Evolutionary conservation across 345 rosid genomes (phyloP).

Genomic region (Anacardium occidentale): DNA sequence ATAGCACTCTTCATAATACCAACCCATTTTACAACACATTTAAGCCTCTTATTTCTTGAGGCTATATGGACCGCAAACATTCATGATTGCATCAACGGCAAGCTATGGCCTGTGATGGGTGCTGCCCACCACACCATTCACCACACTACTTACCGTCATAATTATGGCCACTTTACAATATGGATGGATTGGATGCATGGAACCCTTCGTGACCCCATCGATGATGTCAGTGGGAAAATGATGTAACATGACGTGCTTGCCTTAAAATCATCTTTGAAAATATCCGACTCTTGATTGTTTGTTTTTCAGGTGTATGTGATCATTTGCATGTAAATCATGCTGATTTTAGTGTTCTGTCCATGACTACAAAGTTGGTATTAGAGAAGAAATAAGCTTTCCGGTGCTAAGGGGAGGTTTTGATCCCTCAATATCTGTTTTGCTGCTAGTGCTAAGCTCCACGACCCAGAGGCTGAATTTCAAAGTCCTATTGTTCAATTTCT

Average conservation of each 20-base stretch:
- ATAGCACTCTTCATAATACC: conserved; percentile 73
- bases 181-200: conserved; percentile 99
- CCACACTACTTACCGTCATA: conserved; percentile 90
- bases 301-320: background rate
- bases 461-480: background rate
- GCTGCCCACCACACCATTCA: conserved; percentile 98
- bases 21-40: conserved; percentile 70
- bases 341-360: background rate
- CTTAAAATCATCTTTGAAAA: background rate
- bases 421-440: conserved; percentile 5
- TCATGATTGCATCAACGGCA: conserved; percentile 86
- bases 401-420: conserved; percentile 3
- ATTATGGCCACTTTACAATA: conserved; percentile 92
- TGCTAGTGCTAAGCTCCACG: background rate
- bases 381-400: background rate
- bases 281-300: background rate
- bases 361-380: background rate
- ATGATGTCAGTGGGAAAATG: conserved; percentile 41
- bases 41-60: conserved; percentile 73
- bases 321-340: conserved; percentile 16
- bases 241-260: conserved; percentile 21
- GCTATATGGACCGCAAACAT: conserved; percentile 91
- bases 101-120: conserved; percentile 93
- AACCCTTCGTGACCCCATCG: conserved; percentile 71
- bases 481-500: conserved; percentile 4